phyloP scores from a whole-genome alignment of 1,139 yeast genomes.

The Chernovozyma sophiae-reginae region DNA sequence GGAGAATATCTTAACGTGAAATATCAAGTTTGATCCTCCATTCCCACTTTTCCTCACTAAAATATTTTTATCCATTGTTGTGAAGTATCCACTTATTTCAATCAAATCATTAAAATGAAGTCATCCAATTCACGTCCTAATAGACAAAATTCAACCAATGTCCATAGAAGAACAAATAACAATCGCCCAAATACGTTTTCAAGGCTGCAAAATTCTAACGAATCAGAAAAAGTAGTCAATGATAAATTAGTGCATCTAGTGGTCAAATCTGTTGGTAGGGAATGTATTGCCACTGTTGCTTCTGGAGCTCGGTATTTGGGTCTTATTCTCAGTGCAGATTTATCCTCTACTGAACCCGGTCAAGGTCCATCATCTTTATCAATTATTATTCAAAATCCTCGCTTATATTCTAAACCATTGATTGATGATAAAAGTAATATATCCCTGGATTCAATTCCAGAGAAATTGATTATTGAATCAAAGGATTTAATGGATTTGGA shows the following conservation, averaged over 20 bases:
- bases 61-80: no score
- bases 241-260: constrained; percentile 49
- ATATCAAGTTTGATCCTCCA: no score
- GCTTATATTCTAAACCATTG: constrained; percentile 25
- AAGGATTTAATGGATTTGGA: constrained; percentile 65
- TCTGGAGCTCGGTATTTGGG: constrained; percentile 64
- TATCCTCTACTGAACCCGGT: constrained; percentile 16
- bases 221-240: constrained; percentile 14
- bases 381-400: constrained; percentile 50
- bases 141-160: constrained; percentile 8
- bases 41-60: no score
- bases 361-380: constrained; percentile 34
- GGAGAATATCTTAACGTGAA: no score
- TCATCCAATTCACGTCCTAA: constrained; percentile 5
- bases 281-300: constrained; percentile 54
- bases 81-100: no score
- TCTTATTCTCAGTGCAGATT: constrained; percentile 37
- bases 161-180: constrained; percentile 1
- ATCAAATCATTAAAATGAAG: constrained; percentile 5
- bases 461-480: constrained; percentile 48
- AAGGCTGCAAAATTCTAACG: constrained; percentile 1
- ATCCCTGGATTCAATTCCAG: constrained; percentile 34
- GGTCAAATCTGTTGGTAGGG: constrained; percentile 54
- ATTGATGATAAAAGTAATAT: constrained; percentile 27
- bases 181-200: constrained; percentile 2